Conservation (phyloP, 169 alveolate genomes). For the Plasmodium blacklocki region DNA sequence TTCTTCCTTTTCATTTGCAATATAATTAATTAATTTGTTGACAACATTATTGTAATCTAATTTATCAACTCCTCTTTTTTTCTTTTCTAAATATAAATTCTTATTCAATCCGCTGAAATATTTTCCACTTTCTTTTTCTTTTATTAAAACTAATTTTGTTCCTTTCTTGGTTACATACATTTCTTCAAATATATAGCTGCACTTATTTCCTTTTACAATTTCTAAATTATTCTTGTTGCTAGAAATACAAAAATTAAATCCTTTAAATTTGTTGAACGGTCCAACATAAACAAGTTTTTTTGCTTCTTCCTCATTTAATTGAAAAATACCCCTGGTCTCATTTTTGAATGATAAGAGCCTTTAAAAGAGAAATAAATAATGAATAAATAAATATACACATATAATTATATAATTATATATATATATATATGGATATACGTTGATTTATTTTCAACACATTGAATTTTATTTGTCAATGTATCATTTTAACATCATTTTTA, state of each 20-base stretch:
- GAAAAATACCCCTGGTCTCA: constrained; percentile 52
- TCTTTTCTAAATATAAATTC: constrained; percentile 25
- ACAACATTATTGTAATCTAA: constrained; percentile 35
- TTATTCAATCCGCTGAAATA: constrained; percentile 52
- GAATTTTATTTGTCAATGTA: no score
- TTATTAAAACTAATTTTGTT: constrained; percentile 45
- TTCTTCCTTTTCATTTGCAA: constrained; percentile 38
- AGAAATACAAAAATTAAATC: constrained; percentile 14
- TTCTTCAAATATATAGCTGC: constrained; percentile 61
- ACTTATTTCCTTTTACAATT: neutral
- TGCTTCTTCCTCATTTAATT: constrained; percentile 25
- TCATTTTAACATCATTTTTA: no score
- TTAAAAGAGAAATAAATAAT: neutral
- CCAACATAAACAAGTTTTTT: constrained; percentile 44
- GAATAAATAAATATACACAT: neutral
- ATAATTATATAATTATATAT: neutral
- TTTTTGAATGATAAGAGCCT: constrained; percentile 47
- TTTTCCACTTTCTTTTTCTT: constrained; percentile 48
- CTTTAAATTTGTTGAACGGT: constrained; percentile 33
- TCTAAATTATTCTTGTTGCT: constrained; percentile 15
- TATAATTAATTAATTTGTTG: constrained; percentile 32
- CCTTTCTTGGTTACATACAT: constrained; percentile 51
- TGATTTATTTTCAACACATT: no score
- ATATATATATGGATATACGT: no score
- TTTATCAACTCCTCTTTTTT: constrained; percentile 44